phyloP scores from a whole-genome alignment of 78 protist genomes.

The Bodo saltans region DNA sequence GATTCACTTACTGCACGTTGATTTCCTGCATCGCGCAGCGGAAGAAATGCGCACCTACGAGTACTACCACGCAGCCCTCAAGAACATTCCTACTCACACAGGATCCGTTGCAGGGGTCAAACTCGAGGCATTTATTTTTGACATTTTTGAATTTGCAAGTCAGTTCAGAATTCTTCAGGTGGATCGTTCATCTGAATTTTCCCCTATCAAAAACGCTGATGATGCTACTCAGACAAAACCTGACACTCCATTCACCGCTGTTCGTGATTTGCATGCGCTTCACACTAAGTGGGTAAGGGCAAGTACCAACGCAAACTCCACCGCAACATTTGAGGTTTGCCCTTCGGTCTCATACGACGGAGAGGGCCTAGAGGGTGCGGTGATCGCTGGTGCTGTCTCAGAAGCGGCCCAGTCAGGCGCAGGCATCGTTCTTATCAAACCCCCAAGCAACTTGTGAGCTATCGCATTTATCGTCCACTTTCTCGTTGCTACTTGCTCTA shows the following conservation, averaged over 20 bases:
- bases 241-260: background rate
- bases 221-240: background rate
- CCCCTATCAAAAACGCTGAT: slow-evolving; percentile 27
- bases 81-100: slow-evolving; percentile 68
- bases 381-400: no score
- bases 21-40: slow-evolving; percentile 45
- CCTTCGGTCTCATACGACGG: no score
- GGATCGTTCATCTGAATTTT: background rate
- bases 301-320: no score
- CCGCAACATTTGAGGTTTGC: no score
- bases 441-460: no score
- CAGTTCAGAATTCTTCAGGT: background rate
- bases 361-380: no score
- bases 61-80: slow-evolving; percentile 73
- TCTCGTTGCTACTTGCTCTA: no score
- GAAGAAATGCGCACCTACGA: background rate
- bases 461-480: no score
- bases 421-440: no score
- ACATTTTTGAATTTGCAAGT: slow-evolving; percentile 66
- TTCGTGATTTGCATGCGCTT: background rate
- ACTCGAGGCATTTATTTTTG: slow-evolving; percentile 88
- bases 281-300: background rate
- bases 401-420: no score
- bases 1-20: slow-evolving; percentile 67
- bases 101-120: slow-evolving; percentile 41